Base-by-base conservation (phyloP, 345 rosid genomes). In the Salix purpurea region DNA sequence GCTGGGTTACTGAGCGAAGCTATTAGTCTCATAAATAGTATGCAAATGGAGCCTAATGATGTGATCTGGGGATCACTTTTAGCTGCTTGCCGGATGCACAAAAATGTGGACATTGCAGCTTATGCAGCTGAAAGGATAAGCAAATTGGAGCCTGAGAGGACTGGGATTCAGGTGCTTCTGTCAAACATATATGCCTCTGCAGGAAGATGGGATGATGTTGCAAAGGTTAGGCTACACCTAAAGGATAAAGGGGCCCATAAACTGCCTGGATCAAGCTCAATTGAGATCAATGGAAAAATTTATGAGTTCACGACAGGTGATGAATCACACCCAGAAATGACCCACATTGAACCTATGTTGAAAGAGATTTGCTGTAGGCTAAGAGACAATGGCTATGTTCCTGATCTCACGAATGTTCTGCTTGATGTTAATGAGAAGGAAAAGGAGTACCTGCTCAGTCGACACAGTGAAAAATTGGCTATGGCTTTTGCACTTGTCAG, bases 381-480 rank as follows among this genome's bases (percentile, higher is more conserved):
- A 10, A 70, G 73, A 69, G 79, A 87, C 13, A 76, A 75, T 15
- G 90, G 93, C 42, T 81, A 88, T 81, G 85, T 83, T 79, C 89
- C 90, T n/a, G 84, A 87, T 80, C 87, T 87, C 36, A 9, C 77
- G 64, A 87, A 76, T 71, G 90, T 84, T 75, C 81, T 87, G 58
- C 86, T 91, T 61, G 88, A 89, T 66, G 90, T 89, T 7, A 90
- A 91, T 46, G 93, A 88, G 70, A 69, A 81, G 65, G 87, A 88
- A 78, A 88, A 89, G 82, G 82, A 70, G 67, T 78, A 82, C 32
- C 56, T 87, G 74, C 89, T 87, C 16, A 72, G 87, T n/a, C 82
- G 90, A 54, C 91, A 91, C 40, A 87, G 92, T 39, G 91, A 89
- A 87, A 89, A 88, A 74, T 84, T 88, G 56, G 95, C 93, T 58